A percentile compares a stretch with the other conserved stretches of the same genome.
phyloP scores from a whole-genome alignment of 768 basidiomycete genomes.

The Kwoniella newhampshirensis region DNA sequence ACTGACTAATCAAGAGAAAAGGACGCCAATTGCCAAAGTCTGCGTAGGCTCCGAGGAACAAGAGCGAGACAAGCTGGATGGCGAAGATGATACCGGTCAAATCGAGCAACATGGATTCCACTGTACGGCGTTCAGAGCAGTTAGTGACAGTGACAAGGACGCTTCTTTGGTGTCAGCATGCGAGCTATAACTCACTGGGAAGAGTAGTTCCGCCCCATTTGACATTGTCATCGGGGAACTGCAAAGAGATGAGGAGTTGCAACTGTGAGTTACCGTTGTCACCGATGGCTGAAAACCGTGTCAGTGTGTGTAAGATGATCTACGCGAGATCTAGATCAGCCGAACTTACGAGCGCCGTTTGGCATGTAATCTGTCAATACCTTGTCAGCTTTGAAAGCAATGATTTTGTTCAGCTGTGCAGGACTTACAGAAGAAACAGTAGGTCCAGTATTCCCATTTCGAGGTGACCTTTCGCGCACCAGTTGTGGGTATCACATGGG shows the following conservation, averaged over 20 bases:
- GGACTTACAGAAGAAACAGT: conserved; percentile 16
- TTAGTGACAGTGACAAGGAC: no score
- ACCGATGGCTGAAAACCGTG: conserved; percentile 3
- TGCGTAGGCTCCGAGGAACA: conserved; percentile 18
- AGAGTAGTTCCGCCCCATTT: conserved; percentile 10
- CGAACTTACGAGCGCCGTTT: conserved; percentile 18
- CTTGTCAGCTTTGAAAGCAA: not conserved
- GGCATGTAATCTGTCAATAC: conserved; percentile 1
- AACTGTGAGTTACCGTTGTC: conserved; percentile 9
- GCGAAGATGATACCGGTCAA: conserved; percentile 22
- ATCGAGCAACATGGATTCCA: conserved; percentile 21
- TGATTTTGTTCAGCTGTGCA: no score
- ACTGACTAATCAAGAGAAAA: conserved; percentile 17
- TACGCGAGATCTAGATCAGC: not conserved
- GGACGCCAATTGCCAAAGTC: conserved; percentile 28
- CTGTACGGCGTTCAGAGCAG: not conserved
- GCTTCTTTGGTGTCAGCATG: not conserved
- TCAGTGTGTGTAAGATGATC: no score
- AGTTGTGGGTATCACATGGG: conserved; percentile 4
- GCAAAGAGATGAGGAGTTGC: conserved; percentile 8
- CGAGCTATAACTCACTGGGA: conserved; percentile 4
- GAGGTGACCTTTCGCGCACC: conserved; percentile 12
- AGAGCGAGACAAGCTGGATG: conserved; percentile 13
- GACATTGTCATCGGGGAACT: conserved; percentile 11
- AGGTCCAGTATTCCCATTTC: conserved; percentile 17